Conservation (phyloP, 768 basidiomycete genomes). For the Termitomyces sp. region DNA sequence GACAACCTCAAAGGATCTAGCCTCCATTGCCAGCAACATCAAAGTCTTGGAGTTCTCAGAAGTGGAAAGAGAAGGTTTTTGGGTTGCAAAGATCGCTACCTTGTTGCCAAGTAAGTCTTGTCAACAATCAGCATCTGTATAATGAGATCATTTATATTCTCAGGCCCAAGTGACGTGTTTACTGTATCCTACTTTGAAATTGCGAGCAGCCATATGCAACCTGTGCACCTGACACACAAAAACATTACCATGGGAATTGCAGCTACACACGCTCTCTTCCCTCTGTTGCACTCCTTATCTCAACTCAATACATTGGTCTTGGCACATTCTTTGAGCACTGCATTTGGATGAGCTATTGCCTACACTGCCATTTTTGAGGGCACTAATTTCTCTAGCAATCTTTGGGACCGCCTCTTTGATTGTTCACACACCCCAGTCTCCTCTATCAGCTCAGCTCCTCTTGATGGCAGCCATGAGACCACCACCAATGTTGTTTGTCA, state of each 20-base stretch:
- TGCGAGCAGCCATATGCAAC: constrained; percentile 51
- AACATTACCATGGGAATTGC: constrained; percentile 90
- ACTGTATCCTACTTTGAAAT: constrained; percentile 64
- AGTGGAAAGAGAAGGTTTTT: constrained; percentile 63
- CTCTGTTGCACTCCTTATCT: constrained; percentile 63
- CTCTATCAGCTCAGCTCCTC: constrained; percentile 38
- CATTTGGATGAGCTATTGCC: constrained; percentile 76
- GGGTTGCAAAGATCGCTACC: constrained; percentile 40
- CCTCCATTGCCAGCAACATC: constrained; percentile 47
- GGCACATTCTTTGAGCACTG: constrained; percentile 65
- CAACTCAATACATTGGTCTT: constrained; percentile 78
- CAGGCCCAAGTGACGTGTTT: constrained; percentile 62
- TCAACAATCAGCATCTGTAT: background rate
- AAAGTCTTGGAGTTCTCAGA: constrained; percentile 66
- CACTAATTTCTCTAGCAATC: constrained; percentile 69
- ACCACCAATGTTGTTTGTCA: constrained; percentile 70
- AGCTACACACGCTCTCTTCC: constrained; percentile 71
- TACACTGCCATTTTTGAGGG: constrained; percentile 80
- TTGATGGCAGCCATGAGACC: constrained; percentile 44
- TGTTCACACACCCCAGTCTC: too few relatives aligned
- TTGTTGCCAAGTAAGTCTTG: constrained; percentile 49
- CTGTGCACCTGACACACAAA: constrained; percentile 71
- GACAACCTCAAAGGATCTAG: constrained; percentile 39
- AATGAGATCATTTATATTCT: constrained; percentile 5
- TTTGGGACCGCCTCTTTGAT: too few relatives aligned